Base-by-base conservation (phyloP, 2,329 filamentous ascomycete species). In the Berkeleyomyces basicola region DNA sequence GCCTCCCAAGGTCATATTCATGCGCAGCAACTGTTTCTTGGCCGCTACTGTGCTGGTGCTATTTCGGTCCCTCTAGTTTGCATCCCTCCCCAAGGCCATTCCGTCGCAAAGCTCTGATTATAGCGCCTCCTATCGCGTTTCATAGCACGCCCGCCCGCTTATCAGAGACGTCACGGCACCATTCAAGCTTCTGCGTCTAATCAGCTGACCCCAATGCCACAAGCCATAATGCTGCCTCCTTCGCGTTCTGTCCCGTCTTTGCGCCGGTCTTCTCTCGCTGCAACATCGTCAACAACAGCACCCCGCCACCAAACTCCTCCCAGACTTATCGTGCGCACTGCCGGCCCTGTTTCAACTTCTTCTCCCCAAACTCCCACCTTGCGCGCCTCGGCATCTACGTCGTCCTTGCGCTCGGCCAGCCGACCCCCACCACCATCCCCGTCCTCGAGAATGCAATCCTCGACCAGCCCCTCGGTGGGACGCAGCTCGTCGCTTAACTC, bases 401-500 rank as follows among this genome's bases (percentile, higher is more conserved):
- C 63, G 7, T 64, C 63, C 3, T 43, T 72, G 75, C 64, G 71
- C 73, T 61, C 73, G 31, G 69, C 73, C 61, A 72, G 70, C 62
- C 72, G 70, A 64, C 67, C 71, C 64, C 67, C 71, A 7, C 74
- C 74, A 39, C 70, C 70, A n/a, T 74, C 74, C 4, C 74, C 78
- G 6, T 72, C 68, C 63, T 73, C 68, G 63, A 74, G 69, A 67
- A 70, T 68, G 66, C 51, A 59, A 14, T 74, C 67, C 66, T 76
- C 71, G 67, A 76, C 70, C 69, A 79, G 70, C 74, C 78, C 68
- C 61, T 70, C 68, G 64, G 10, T 62, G 9, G 71, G 74, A 23
- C 71, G 74, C n/a, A 58, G 47, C 40, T 61, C 62, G n/a, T 64
- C 62, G 3, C 44, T 64, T 11, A 74, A 75, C 9, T 77, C 78